Evolutionary conservation across 345 rosid species (phyloP).

Genomic region (Eucalyptus pauciflora): DNA sequence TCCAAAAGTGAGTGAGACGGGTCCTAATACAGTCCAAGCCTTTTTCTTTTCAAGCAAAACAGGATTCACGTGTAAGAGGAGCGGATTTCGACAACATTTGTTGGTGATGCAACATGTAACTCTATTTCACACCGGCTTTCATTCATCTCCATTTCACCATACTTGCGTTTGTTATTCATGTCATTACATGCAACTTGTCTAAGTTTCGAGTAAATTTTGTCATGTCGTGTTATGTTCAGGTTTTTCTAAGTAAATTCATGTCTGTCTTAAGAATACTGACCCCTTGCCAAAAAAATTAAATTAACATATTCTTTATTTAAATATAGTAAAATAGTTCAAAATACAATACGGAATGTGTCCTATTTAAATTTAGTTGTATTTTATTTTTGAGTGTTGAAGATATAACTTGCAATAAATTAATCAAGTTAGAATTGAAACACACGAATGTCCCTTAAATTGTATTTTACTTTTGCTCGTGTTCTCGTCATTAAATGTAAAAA

Average conservation of each 20-base stretch:
- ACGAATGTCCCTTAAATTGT: too few species aligned
- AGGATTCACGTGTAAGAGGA: background rate
- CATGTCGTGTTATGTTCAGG: background rate
- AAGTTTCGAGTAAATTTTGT: background rate
- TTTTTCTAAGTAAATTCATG: background rate
- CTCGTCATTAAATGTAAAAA: accelerated
- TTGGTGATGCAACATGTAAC: background rate
- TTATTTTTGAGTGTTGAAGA: too few species aligned
- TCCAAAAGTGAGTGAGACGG: background rate
- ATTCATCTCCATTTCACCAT: background rate
- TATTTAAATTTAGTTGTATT: too few species aligned
- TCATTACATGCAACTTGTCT: background rate
- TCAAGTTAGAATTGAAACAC: too few species aligned
- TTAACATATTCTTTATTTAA: too few species aligned
- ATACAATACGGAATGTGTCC: too few species aligned
- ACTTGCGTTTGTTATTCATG: background rate
- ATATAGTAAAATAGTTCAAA: too few species aligned
- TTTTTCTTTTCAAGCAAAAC: background rate
- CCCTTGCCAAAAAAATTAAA: background rate
- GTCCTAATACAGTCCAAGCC: background rate
- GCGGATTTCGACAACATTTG: background rate
- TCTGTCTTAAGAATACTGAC: background rate
- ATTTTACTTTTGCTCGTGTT: too few species aligned
- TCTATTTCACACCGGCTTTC: background rate
- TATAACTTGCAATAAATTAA: too few species aligned